Evolutionary conservation across 371 early-diverging fungal genomes (phyloP).

Genomic region (Zychaea mexicana): DNA sequence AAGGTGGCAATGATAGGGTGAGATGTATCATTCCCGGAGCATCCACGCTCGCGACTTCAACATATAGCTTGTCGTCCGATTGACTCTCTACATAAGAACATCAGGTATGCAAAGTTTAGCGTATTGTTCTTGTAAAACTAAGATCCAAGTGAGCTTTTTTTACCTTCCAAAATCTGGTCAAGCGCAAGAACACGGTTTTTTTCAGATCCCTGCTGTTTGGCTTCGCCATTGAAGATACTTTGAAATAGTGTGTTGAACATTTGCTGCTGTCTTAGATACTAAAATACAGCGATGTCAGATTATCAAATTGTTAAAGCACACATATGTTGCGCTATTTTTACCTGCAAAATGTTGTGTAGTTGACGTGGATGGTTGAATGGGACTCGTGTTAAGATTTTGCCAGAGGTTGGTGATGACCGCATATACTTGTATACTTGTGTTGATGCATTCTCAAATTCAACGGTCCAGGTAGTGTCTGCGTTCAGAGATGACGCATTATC

Average conservation of each 20-base stretch:
- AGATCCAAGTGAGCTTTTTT: too few relatives aligned
- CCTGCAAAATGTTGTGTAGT: conserved; percentile 51
- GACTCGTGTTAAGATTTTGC: conserved; percentile 47
- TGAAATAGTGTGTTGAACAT: conserved; percentile 58
- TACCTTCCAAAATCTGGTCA: conserved; percentile 37
- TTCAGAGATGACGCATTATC: neutral
- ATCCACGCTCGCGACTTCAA: conserved; percentile 34
- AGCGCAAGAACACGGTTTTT: conserved; percentile 17
- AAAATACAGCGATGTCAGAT: too few relatives aligned
- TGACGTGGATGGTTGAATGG: conserved; percentile 62
- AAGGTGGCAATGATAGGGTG: conserved; percentile 35
- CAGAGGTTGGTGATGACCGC: conserved; percentile 22
- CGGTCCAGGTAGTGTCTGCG: conserved; percentile 6
- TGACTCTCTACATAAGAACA: conserved; percentile 18
- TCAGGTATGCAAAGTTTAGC: neutral
- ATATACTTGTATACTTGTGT: conserved; percentile 39
- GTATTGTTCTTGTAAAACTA: too few relatives aligned
- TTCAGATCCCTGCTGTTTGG: conserved; percentile 1
- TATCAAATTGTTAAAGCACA: too few relatives aligned
- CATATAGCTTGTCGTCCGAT: conserved; percentile 17
- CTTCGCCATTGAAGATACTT: conserved; percentile 46
- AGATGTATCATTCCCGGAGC: conserved; percentile 39
- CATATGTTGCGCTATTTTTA: too few relatives aligned
- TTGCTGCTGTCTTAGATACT: conserved; percentile 56
- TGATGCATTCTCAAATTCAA: conserved; percentile 18